Conservation (phyloP, 2,329 filamentous ascomycete species). For the Ascochyta koolunga region DNA sequence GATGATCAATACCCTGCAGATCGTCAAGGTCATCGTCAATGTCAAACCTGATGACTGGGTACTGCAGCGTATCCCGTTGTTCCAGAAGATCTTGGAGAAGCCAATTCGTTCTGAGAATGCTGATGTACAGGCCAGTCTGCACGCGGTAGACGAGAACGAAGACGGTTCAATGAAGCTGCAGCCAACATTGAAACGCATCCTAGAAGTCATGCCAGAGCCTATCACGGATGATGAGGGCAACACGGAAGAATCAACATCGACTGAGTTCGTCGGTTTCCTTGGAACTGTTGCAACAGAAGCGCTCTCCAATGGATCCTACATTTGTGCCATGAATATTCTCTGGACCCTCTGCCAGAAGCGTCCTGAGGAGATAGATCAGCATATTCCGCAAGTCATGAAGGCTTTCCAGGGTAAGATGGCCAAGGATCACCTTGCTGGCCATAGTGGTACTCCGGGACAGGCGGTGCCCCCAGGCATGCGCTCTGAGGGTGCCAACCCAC, state of each 20-base stretch:
- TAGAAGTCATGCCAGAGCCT: constrained; percentile 84
- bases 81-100: constrained; percentile 91
- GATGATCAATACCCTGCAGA: constrained; percentile 92
- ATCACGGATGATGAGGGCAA: constrained; percentile 83
- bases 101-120: constrained; percentile 84
- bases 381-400: constrained; percentile 89
- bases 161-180: constrained; percentile 66
- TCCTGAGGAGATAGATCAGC: constrained; percentile 85
- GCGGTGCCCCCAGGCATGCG: constrained; percentile 46
- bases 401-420: constrained; percentile 90
- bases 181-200: constrained; percentile 78
- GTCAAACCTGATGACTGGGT: constrained; percentile 92
- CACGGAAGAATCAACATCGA: constrained; percentile 75
- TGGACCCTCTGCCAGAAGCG: constrained; percentile 90
- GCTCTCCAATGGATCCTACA: constrained; percentile 78
- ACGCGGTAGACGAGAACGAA: constrained; percentile 74
- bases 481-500: constrained; percentile 63
- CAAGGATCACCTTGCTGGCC: constrained; percentile 81
- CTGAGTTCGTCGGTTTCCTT: constrained; percentile 84
- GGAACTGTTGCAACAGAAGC: constrained; percentile 88
- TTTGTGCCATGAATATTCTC: constrained; percentile 88
- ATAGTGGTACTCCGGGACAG: constrained; percentile 54
- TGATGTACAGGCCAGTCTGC: constrained; percentile 91
- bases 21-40: constrained; percentile 87
- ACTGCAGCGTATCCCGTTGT: constrained; percentile 71